Base-by-base conservation (phyloP, 163 green algal genomes). In the Chlorella variabilis region DNA sequence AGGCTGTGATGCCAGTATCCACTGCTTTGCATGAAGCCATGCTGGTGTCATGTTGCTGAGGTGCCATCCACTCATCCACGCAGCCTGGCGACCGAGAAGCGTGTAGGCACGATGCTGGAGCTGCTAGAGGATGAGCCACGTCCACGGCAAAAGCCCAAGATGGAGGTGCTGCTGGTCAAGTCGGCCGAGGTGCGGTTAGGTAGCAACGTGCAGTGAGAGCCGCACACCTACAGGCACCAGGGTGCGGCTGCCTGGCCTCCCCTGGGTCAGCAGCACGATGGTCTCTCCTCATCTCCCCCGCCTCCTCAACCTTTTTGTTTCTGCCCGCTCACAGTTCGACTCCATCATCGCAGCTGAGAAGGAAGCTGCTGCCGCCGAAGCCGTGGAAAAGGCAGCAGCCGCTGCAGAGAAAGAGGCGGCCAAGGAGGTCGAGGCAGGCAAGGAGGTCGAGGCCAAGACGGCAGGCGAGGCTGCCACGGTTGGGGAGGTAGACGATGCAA, bases 161-260 rank as follows among this genome's bases (percentile, higher is more conserved):
- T 98, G 87, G 91, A 95, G 77, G 88, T 98, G 7, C 77, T 92
- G 45, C 71, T 98, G 29, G 83, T 51, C 21, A 97, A 96, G 87
- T 90, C 86, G 1, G 71, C 85, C 11, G 59, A 91, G 8, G 96
- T 97, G 71, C 18, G 33, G 1, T 0, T 3, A 11, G 45, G 45
- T 15, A 54, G 45, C 45, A 23, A 15, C 45, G n/a, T 87, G 91
- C 45, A 11, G 96, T 27, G 58, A 87, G 17, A 84, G n/a, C n/a
- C n/a, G n/a, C n/a, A n/a, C n/a, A n/a, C n/a, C n/a, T n/a, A n/a
- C n/a, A n/a, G n/a, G n/a, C n/a, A n/a, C n/a, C n/a, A n/a, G n/a
- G n/a, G n/a, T 54, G 45, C 11, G 45, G 45, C 45, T 54, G 45
- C 45, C 20, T 49, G 49, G n/a, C n/a, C n/a, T n/a, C n/a, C n/a